Conservation (phyloP, 164 flowering plant genomes). For the Liriodendron chinense region DNA sequence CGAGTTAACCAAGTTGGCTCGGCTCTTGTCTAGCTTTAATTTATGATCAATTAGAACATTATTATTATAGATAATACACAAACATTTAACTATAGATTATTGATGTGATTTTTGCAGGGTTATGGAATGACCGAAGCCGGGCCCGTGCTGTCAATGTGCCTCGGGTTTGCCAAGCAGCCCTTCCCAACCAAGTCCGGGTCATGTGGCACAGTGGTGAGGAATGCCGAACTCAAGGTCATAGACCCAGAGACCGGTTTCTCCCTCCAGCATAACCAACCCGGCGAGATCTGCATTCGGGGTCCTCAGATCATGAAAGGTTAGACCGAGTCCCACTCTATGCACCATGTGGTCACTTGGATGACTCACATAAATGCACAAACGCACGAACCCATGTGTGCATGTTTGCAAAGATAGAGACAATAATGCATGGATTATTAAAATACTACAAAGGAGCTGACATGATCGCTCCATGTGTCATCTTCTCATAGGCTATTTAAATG, state of each 20-base stretch:
- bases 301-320: constrained; percentile 78
- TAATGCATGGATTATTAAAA: too few species aligned
- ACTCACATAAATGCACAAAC: neutral
- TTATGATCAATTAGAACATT: too few species aligned
- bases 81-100: neutral
- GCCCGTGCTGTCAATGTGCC: constrained; percentile 67
- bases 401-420: neutral
- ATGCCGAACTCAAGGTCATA: constrained; percentile 68
- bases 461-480: neutral
- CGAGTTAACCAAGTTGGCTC: too few species aligned
- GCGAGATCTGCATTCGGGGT: constrained; percentile 79
- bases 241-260: constrained; percentile 61
- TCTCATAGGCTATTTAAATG: constrained; percentile 63
- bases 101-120: constrained; percentile 39
- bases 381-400: neutral
- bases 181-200: constrained; percentile 66
- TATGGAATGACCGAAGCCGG: constrained; percentile 94
- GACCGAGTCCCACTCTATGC: too few species aligned
- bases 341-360: too few species aligned
- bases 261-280: constrained; percentile 54
- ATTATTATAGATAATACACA: neutral
- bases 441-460: neutral
- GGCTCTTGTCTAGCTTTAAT: too few species aligned
- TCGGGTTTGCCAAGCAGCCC: constrained; percentile 68
- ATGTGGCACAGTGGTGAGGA: constrained; percentile 79